phyloP scores from a whole-genome alignment of 352 stramenopile genomes.

The Globisporangium emineosum region DNA sequence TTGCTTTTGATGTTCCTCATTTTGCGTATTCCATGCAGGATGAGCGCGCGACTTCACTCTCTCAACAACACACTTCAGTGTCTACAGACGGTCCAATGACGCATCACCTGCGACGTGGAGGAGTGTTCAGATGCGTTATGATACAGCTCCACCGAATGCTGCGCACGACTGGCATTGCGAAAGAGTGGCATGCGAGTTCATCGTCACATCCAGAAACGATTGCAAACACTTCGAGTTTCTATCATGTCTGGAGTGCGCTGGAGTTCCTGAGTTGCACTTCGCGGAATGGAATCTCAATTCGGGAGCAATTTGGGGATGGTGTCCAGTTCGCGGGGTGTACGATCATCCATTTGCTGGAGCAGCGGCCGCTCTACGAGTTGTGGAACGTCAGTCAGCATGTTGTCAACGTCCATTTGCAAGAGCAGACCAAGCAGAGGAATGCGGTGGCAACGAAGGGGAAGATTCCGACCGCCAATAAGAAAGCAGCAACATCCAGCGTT shows the following conservation, averaged over 20 bases:
- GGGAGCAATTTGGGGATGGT: slow-evolving; percentile 52
- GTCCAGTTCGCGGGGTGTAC: slow-evolving; percentile 57
- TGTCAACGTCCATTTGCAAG: slow-evolving; percentile 36
- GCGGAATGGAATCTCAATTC: slow-evolving; percentile 20
- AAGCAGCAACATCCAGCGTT: not conserved
- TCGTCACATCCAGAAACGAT: slow-evolving; percentile 42
- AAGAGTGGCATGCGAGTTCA: slow-evolving; percentile 32
- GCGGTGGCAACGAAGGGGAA: not conserved
- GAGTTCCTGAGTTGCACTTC: slow-evolving; percentile 56
- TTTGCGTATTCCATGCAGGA: not conserved
- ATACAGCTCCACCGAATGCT: slow-evolving; percentile 31
- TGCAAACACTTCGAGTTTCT: slow-evolving; percentile 48
- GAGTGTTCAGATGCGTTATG: slow-evolving; percentile 18
- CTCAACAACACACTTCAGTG: not conserved
- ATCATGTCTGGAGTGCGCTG: slow-evolving; percentile 59
- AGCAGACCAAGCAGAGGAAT: slow-evolving; percentile 13
- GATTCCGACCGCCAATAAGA: slow-evolving; percentile 4
- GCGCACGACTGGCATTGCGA: slow-evolving; percentile 26
- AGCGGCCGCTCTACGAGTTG: slow-evolving; percentile 51
- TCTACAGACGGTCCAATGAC: not conserved
- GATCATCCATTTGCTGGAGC: slow-evolving; percentile 50
- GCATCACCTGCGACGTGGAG: not conserved
- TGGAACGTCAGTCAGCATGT: slow-evolving; percentile 67
- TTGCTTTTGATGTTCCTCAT: not conserved
- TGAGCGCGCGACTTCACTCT: not conserved